Evolutionary conservation across 1,284 basidiomycete genomes (phyloP).

Genomic region (Leccinum griseonigrum): DNA sequence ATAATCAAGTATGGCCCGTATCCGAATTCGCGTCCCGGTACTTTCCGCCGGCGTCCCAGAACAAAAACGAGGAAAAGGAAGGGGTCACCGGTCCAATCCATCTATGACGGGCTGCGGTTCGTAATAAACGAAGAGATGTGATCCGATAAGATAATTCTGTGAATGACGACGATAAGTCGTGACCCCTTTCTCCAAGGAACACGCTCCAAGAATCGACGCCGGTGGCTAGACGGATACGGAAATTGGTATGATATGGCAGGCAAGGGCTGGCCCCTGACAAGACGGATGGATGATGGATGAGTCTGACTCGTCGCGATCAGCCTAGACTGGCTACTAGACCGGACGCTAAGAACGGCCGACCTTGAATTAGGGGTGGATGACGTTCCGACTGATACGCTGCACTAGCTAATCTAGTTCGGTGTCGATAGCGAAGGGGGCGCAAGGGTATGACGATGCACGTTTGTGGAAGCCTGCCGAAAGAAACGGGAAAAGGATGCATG

Average conservation of each 20-base stretch:
- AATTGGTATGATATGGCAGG: neutral
- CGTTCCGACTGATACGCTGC: constrained; percentile 5
- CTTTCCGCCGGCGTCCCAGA: constrained; percentile 3
- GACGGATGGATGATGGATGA: neutral
- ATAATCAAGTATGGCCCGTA: neutral
- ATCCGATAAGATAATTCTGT: constrained; percentile 24
- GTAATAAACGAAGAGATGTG: neutral
- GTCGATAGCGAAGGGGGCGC: neutral
- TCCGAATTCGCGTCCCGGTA: constrained; percentile 1
- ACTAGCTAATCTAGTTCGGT: neutral
- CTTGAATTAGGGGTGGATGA: neutral
- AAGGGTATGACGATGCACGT: constrained; percentile 1
- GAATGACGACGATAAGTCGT: neutral
- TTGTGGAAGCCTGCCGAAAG: constrained; percentile 3
- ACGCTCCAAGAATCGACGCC: constrained; percentile 10
- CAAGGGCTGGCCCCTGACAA: neutral
- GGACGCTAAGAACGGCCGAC: neutral
- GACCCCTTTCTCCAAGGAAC: neutral
- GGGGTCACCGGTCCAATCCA: neutral
- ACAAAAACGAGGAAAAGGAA: neutral
- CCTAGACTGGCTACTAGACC: neutral
- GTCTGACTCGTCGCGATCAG: neutral
- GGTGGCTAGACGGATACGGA: constrained; percentile 3
- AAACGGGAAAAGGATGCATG: neutral
- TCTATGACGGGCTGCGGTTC: neutral